Conservation (phyloP, 2,329 filamentous ascomycete species). For the Corniculantispora saksenae region DNA sequence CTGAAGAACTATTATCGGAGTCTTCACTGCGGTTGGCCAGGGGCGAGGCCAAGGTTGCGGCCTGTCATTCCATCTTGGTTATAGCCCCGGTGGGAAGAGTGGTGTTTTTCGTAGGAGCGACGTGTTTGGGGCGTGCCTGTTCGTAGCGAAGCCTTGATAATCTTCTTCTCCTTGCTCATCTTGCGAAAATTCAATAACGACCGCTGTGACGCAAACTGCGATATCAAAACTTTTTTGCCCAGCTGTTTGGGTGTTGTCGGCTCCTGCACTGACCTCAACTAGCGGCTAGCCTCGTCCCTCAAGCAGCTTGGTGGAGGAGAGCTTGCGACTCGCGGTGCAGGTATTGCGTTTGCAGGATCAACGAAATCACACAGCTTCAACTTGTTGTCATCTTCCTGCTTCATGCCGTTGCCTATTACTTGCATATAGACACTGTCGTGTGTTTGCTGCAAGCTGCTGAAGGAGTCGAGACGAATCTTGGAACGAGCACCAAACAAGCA, state of each 20-base stretch:
- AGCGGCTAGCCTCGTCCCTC: neutral
- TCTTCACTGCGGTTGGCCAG: neutral
- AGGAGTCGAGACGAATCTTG: neutral
- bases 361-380: neutral
- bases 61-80: constrained; percentile 12
- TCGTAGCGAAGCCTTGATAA: neutral
- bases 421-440: neutral
- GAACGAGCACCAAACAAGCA: neutral
- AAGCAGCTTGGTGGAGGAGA: neutral
- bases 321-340: neutral
- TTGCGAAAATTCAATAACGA: no score
- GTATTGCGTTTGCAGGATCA: constrained; percentile 4
- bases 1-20: constrained; percentile 9
- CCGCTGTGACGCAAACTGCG: no score
- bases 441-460: neutral
- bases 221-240: neutral
- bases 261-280: neutral
- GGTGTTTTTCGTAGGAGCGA: neutral
- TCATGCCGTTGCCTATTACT: neutral
- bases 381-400: neutral
- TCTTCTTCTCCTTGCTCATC: neutral
- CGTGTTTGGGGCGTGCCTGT: neutral
- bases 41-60: constrained; percentile 5
- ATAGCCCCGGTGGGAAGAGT: constrained; percentile 2
- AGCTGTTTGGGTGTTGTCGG: neutral